Base-by-base conservation (phyloP, 164 flowering plant species). In the Chimonanthus praecox region DNA sequence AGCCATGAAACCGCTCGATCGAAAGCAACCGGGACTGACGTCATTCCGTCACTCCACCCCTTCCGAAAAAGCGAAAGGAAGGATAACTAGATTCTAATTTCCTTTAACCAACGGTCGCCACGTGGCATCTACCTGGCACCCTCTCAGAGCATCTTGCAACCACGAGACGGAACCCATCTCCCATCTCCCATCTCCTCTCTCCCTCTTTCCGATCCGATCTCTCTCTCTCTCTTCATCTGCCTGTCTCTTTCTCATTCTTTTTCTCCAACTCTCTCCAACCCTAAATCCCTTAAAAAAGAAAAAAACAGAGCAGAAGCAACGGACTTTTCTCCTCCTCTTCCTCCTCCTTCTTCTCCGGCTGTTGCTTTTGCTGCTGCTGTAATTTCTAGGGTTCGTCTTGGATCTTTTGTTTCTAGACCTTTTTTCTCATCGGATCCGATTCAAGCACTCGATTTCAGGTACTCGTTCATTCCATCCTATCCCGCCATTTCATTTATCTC, bases 111-210 rank as follows among this genome's bases (percentile, higher is more conserved):
- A 72, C 49, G 50, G 7, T 13, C 77, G 90, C 85, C 88, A 83
- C 88, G 87, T 85, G 87, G 67, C 61, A 11, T 69, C 78, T 74
- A 85, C 85, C 85, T 84, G 88, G 83, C 86, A 77, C 71, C 75
- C 15, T 49, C 66, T 21, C 82, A 72, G 69, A 68, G 75, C 75
- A 74, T 77, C 78, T 74, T 74, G 72, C 76, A 72, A 80, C 65
- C 15, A 50, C 63, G 68, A 67, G 70, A 74, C 50, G 77, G 71
- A 13, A 64, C 18, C 75, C 44, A 72, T 72, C 68, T 70, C 72
- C 75, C 44, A 72, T 72, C 68, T 70, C 72, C 71, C 72, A 67
- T 61, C 64, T 75, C 15, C 73, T 60, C 61, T 50, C 70, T 60
- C 69, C 81, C 50, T 68, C 80, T 70, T 8, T 47, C 48, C 7